These are phyloP conservation scores for Magnaporthiopsis poae DNA, from an alignment of 2,329 filamentous ascomycete genomes.

Conservation along the genomic window DNA sequence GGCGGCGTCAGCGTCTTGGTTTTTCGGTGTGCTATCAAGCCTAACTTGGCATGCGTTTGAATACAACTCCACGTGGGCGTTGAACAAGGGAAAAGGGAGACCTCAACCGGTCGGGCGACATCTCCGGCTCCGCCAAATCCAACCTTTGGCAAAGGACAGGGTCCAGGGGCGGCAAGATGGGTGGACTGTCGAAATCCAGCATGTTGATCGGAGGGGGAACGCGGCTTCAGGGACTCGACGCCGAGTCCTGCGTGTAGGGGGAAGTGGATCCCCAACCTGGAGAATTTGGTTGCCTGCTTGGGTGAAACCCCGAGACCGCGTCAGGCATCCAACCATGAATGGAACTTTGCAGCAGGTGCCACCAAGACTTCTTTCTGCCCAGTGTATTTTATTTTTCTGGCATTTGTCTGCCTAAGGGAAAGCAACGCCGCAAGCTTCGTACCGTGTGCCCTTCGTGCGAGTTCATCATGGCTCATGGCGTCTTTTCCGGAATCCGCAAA, in stretches of 20 bases:
- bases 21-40: background rate
- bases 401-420: background rate
- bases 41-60: background rate
- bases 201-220: background rate
- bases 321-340: constrained; percentile 7
- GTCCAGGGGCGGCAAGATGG: too few relatives aligned
- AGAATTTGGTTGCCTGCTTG: constrained; percentile 7
- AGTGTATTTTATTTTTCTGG: background rate
- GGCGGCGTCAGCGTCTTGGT: background rate
- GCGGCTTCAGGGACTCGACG: background rate
- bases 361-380: background rate
- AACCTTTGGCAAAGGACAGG: background rate
- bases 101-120: background rate
- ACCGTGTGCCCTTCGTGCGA: background rate
- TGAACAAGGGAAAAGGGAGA: background rate
- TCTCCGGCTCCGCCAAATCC: background rate
- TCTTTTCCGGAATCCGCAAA: too few relatives aligned
- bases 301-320: background rate
- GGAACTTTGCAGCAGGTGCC: background rate
- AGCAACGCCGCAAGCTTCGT: background rate
- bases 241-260: background rate
- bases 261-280: background rate
- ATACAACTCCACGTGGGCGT: background rate
- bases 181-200: background rate
- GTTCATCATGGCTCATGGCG: background rate